These are phyloP conservation scores for Halteria grandinella DNA, from an alignment of 73 alveolate species.

Conservation along the genomic window DNA sequence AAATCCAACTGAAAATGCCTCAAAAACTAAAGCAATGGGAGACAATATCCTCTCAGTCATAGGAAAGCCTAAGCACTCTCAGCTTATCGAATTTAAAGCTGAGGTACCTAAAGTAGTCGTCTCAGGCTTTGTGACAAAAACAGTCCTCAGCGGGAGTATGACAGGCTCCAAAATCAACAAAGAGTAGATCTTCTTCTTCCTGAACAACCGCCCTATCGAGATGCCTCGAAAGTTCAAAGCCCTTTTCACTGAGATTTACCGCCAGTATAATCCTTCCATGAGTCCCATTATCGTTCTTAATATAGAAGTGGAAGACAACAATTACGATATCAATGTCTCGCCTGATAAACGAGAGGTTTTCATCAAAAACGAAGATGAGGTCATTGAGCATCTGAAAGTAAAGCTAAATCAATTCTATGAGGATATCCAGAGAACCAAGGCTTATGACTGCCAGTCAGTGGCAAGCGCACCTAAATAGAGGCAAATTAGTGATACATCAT, in stretches of 20 bases:
- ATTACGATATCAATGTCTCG: constrained; percentile 90
- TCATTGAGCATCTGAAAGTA: constrained; percentile 67
- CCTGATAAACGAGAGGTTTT: constrained; percentile 93
- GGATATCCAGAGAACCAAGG: constrained; percentile 58
- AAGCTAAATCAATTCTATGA: constrained; percentile 75
- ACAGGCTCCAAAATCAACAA: constrained; percentile 1
- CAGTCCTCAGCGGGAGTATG: constrained; percentile 82
- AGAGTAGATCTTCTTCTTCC: constrained; percentile 49
- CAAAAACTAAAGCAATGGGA: constrained; percentile 42
- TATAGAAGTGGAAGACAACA: constrained; percentile 75
- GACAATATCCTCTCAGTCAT: constrained; percentile 44
- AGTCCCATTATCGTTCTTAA: constrained; percentile 84
- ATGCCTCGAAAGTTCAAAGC: constrained; percentile 74
- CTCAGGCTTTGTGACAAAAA: constrained; percentile 84
- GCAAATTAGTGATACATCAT: too few species aligned
- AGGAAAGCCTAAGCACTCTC: constrained; percentile 52
- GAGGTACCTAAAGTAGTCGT: constrained; percentile 35
- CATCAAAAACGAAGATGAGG: constrained; percentile 76
- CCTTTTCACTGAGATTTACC: constrained; percentile 84
- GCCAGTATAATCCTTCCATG: constrained; percentile 84
- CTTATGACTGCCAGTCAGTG: too few species aligned
- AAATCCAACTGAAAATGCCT: constrained; percentile 16
- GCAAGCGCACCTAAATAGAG: too few species aligned
- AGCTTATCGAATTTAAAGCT: constrained; percentile 32
- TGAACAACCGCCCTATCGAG: constrained; percentile 87